These are phyloP conservation scores for Dipteronia dyeriana DNA, from an alignment of 345 rosid genomes.

Conservation along the genomic window DNA sequence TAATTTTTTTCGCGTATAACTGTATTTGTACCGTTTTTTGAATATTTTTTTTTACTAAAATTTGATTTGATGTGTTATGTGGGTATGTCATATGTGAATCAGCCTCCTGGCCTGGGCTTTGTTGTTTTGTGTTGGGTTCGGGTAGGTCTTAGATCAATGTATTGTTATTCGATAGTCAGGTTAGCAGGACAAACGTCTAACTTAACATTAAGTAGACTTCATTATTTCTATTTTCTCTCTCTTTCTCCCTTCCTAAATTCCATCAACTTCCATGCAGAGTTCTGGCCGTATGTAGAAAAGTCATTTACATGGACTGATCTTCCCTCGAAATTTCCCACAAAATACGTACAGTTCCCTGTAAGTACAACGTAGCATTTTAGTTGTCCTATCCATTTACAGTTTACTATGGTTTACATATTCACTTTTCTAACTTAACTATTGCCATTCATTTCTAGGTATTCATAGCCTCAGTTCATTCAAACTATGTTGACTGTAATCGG, in stretches of 20 bases:
- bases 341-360: conserved; percentile 95
- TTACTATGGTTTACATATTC: background rate
- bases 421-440: conserved; percentile 14
- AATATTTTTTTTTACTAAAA: background rate
- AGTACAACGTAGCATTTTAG: conserved; percentile 28
- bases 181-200: background rate
- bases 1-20: background rate
- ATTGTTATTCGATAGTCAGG: background rate
- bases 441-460: conserved; percentile 59
- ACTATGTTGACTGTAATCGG: conserved; percentile 89
- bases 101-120: background rate
- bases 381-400: conserved; percentile 7
- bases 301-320: conserved; percentile 92
- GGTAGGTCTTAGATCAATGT: background rate
- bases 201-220: background rate
- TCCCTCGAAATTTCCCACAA: conserved; percentile 91
- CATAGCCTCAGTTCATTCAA: conserved; percentile 93
- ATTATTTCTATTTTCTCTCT: background rate
- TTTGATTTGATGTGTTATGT: background rate
- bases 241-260: background rate
- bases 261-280: conserved; percentile 51
- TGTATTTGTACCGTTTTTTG: background rate
- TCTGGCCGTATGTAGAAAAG: conserved; percentile 96
- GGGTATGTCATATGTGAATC: background rate
- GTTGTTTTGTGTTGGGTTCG: background rate